Base-by-base conservation (phyloP, 129 eudicot species). In the Mikania micrantha region DNA sequence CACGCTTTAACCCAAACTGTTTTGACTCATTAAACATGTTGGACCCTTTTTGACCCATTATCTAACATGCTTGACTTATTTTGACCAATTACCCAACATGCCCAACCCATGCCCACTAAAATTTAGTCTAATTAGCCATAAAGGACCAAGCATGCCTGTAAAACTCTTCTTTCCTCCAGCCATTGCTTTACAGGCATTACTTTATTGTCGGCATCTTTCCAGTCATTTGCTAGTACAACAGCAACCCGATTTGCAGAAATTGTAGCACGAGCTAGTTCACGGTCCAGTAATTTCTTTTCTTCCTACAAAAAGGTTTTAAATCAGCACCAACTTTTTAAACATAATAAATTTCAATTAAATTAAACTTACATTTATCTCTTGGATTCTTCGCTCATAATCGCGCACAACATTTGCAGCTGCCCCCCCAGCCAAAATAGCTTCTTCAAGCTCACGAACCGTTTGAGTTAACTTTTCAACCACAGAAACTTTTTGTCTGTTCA, bases 151-250 rank as follows among this genome's bases (percentile, higher is more conserved):
- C 78, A 61, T 75, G 64, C 98, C 96, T 91, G 98, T 24, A 79
- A 84, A 70, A 81, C 81, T 71, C 83, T 85, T 85, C 98, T 85
- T 77, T 91, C 98, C 52, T 91, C 98, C 48, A 91, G 95, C 98
- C 98, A 91, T 64, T 91, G 96, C 70, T 78, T 91, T 59, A 91
- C 96, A 16, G 98, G 98, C 98, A 91, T 91, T 42, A 91, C 98
- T 84, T 91, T 91, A 77, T 82, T 95, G 77, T 80, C 86, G 1
- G 81, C 79, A 82, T 88, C 98, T 74, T 91, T 91, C 98, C 98
- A 91, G 62, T 91, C 98, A 85, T 91, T 91, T 31, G 98, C 98
- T 38, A 91, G 90, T 13, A 91, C 96, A 54, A 78, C 92, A 60
- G 96, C 98, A 64, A 91, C 96, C 54, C 98, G 85, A 60, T 91